Evolutionary conservation across 1,139 yeast genomes (phyloP), one percentile per base, ranked within the genome.

Genomic region (Pneumocystis wakefieldiae): DNA sequence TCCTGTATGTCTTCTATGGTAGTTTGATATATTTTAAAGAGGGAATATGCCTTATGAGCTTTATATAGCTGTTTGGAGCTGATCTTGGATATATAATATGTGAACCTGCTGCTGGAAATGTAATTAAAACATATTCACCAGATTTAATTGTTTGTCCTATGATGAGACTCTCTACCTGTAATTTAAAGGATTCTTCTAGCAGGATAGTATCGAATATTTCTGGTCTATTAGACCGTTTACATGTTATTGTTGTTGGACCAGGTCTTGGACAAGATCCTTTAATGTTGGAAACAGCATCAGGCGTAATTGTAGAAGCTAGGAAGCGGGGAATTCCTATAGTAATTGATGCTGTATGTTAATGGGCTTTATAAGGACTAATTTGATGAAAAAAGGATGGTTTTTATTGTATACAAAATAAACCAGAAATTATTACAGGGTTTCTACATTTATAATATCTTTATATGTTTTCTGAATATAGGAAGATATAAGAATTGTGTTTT

Each of bases 71-170:
- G 39, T 80, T 86, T 61, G 98, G 98, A 0, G 87, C 92, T 59
- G 98, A 92, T 71, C 78, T 92, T 76, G 82, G 92, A 41, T 97
- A 92, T 74, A 80, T 92, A 6, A 79, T 92, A 10, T 91, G 97
- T 75, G 96, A 89, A 69, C 75, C 77, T 63, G 75, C 75, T 57
- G 97, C 97, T 0, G 94, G 88, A 0, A 76, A 85, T 0, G 85
- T 88, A 12, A 90, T 92, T 71, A 92, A 92, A 74, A 75, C 85
- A 59, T 92, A 92, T 73, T 83, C 95, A 8, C 97, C 98, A 0
- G 92, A 92, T 72, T 76, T 92, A 63, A 92, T 92, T 97, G 95
- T 92, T 1, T 97, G 92, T 75, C 98, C 98, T 0, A 89, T 88
- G 72, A 74, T 92, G 69, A 75, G 74, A 32, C 79, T 76, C 60